Conservation (phyloP, 164 flowering plant species). For the Kingdonia uniflora region DNA sequence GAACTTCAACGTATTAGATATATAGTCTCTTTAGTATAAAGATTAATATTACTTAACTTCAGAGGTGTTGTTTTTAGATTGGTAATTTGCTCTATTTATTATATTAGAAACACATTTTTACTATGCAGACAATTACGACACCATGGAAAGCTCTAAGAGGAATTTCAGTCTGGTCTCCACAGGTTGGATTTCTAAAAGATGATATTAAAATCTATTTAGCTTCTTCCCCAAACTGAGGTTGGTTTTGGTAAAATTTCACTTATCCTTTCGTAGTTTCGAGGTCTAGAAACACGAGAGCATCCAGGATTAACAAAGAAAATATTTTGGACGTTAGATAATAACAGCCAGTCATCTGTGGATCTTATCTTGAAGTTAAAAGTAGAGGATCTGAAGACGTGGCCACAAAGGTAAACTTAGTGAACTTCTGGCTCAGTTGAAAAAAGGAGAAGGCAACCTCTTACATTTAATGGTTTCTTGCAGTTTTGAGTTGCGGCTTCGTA, state of each 20-base stretch:
- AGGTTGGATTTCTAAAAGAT: constrained; percentile 33
- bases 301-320: constrained; percentile 80
- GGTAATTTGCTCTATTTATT: too few species aligned
- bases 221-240: background rate
- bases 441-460: background rate
- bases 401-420: constrained; percentile 43
- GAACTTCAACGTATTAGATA: too few species aligned
- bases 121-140: constrained; percentile 48
- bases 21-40: background rate
- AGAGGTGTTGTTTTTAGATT: background rate
- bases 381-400: constrained; percentile 69
- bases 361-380: constrained; percentile 62
- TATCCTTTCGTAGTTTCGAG: constrained; percentile 48
- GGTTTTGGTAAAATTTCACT: background rate
- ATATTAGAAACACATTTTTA: too few species aligned
- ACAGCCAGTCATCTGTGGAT: constrained; percentile 60
- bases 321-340: constrained; percentile 57
- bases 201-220: background rate
- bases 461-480: constrained; percentile 26
- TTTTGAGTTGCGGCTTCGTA: constrained; percentile 76
- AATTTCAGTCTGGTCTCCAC: constrained; percentile 73
- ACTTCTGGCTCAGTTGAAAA: background rate
- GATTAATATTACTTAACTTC: background rate
- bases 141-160: constrained; percentile 77
- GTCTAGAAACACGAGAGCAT: constrained; percentile 54